A percentile compares a stretch with the other conserved stretches of the same genome.
Conservation (phyloP, 331 rosid genomes). For the Dryas integrifolia region DNA sequence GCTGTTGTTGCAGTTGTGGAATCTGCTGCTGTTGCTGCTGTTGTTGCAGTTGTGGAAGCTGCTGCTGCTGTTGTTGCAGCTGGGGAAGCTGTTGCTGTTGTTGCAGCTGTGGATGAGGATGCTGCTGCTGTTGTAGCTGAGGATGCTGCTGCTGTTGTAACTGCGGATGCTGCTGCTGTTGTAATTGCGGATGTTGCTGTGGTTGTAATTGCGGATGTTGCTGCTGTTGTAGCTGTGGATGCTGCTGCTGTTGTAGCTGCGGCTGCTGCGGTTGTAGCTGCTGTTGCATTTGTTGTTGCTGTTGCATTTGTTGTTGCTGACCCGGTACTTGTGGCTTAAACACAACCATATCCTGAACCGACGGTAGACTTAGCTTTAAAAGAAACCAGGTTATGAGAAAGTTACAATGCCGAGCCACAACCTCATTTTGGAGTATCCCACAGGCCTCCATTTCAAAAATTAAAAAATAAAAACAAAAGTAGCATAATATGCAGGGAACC, state of each 20-base stretch:
- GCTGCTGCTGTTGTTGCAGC: constrained; percentile 36
- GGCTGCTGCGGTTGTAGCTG: constrained; percentile 34
- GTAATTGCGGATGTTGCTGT: constrained; percentile 25
- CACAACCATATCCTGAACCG: constrained; percentile 86
- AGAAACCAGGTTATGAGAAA: constrained; percentile 11
- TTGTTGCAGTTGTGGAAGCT: constrained; percentile 37
- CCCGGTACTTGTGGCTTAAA: constrained; percentile 79
- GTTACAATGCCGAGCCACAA: constrained; percentile 17
- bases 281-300: constrained; percentile 55
- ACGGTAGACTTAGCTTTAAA: constrained; percentile 23
- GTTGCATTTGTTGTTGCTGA: constrained; percentile 72
- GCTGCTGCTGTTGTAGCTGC: constrained; percentile 24
- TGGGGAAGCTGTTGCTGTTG: constrained; percentile 44
- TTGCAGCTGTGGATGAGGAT: not conserved
- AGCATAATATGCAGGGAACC: constrained; percentile 9
- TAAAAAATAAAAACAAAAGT: not conserved
- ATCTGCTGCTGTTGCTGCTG: constrained; percentile 39
- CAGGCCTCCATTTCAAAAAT: constrained; percentile 8
- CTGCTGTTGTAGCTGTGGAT: constrained; percentile 3
- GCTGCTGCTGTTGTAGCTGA: not conserved
- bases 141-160: not conserved
- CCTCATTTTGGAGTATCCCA: constrained; percentile 17
- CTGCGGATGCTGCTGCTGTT: constrained; percentile 21
- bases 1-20: constrained; percentile 42
- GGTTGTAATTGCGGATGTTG: constrained; percentile 24